Base-by-base conservation (phyloP, 2,329 filamentous ascomycete species). In the Malbranchea zuffiana region DNA sequence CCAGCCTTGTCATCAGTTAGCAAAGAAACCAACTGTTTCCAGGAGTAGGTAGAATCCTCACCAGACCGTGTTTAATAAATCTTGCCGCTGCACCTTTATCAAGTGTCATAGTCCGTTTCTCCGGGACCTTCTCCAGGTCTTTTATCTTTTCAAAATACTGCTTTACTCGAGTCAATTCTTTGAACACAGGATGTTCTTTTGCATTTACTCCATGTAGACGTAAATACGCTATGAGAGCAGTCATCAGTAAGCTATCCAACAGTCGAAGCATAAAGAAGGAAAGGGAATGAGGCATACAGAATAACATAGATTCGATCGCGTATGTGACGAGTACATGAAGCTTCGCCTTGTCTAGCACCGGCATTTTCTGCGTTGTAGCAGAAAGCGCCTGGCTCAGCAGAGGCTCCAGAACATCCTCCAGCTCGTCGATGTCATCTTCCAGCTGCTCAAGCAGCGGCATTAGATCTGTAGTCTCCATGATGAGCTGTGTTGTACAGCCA, bases 91-190 rank as follows among this genome's bases (percentile, higher is more conserved):
- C 87, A 46, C 75, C 74, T 49, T 82, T 87, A 53, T 95, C 72
- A 16, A 81, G 52, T 15, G 60, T 74, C 44, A 83, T 63, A 1
- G 65, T 71, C 20, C 71, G 69, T 51, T 74, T 67, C 36, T 65
- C 59, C 3, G 71, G 69, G 1, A 74, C 72, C 5, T 67, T 71
- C 59, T 95, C 86, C 3, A 76, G 72, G 10, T 69, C 67, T 54
- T 90, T 84, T 56, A 96, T 88, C 66, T 96, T 98, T 42, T 74
- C 76, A 61, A 94, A 93, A 60, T 96, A 96, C 55, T 86, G 81
- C 59, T 80, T 85, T 37, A 96, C 79, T 39, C 90, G 78, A 41
- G 76, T 80, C 44, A 98, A 72, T 65, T 98, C 90, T 41, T 72
- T 72, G 61, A 85, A 90, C 41, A 98, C 75, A 18, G 83, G 73